Evolutionary conservation across 2,329 filamentous ascomycete genomes (phyloP).

Genomic region (Onygenales sp.): DNA sequence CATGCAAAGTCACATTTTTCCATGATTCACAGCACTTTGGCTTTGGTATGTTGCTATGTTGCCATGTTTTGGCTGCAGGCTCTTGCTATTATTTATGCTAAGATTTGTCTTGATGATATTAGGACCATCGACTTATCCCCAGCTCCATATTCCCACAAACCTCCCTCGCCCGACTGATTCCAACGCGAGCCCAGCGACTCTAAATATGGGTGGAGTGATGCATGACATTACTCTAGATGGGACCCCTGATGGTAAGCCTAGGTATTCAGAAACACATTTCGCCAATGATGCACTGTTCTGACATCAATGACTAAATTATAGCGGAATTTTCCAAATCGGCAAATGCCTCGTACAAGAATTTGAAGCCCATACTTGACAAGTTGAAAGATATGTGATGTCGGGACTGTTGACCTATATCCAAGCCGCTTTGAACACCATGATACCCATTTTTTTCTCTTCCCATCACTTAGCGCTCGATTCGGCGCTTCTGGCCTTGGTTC

Average conservation of each 20-base stretch:
- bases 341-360: slow-evolving; percentile 11
- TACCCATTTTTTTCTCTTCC: no score
- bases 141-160: slow-evolving; percentile 14
- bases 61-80: neutral
- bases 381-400: neutral
- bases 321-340: slow-evolving; percentile 16
- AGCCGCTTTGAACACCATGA: no score
- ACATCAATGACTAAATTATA: slow-evolving; percentile 7
- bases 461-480: no score
- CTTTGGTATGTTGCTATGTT: neutral
- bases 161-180: slow-evolving; percentile 14
- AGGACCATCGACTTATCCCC: slow-evolving; percentile 15
- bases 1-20: slow-evolving; percentile 1
- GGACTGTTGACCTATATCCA: neutral
- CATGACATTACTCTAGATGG: slow-evolving; percentile 18
- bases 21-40: slow-evolving; percentile 1
- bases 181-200: slow-evolving; percentile 17
- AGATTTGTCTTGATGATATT: neutral
- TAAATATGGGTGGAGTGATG: slow-evolving; percentile 17
- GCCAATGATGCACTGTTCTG: slow-evolving; percentile 5
- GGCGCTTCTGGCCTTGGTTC: no score
- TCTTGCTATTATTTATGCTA: neutral
- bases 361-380: neutral
- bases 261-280: neutral
- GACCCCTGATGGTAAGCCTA: slow-evolving; percentile 16